These are phyloP conservation scores for Davidsoniella virescens DNA, from an alignment of 2,329 filamentous ascomycete genomes.

Conservation along the genomic window DNA sequence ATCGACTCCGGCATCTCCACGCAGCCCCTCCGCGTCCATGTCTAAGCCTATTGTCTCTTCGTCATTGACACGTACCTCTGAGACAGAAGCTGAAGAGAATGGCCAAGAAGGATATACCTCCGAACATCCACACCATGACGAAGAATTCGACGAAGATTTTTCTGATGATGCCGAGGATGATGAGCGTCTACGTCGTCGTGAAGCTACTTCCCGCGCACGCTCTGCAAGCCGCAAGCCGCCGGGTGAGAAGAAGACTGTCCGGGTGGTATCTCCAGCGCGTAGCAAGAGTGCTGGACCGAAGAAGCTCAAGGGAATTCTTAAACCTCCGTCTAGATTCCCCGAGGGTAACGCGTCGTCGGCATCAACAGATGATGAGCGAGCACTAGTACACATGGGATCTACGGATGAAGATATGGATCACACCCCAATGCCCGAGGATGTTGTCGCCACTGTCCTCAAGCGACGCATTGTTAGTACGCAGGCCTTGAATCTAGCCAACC, in stretches of 20 bases:
- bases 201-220: not conserved
- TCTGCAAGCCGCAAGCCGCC: too few relatives aligned
- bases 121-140: not conserved
- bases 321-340: slow-evolving; percentile 68
- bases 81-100: too few relatives aligned
- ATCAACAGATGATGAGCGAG: slow-evolving; percentile 49
- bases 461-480: slow-evolving; percentile 79
- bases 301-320: slow-evolving; percentile 69
- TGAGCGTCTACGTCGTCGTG: not conserved
- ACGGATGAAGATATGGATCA: too few relatives aligned
- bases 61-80: too few relatives aligned
- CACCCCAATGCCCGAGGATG: slow-evolving; percentile 57
- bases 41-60: too few relatives aligned
- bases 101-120: too few relatives aligned
- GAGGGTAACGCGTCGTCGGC: slow-evolving; percentile 40
- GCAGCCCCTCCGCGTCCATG: too few relatives aligned
- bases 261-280: slow-evolving; percentile 56
- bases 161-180: slow-evolving; percentile 1
- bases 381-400: too few relatives aligned
- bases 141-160: too few relatives aligned
- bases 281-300: slow-evolving; percentile 44
- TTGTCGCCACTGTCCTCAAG: slow-evolving; percentile 87
- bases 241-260: slow-evolving; percentile 24
- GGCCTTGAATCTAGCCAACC: slow-evolving; percentile 69
- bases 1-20: too few relatives aligned